phyloP scores from a whole-genome alignment of 768 basidiomycete genomes.

The Chalciporus chontae region DNA sequence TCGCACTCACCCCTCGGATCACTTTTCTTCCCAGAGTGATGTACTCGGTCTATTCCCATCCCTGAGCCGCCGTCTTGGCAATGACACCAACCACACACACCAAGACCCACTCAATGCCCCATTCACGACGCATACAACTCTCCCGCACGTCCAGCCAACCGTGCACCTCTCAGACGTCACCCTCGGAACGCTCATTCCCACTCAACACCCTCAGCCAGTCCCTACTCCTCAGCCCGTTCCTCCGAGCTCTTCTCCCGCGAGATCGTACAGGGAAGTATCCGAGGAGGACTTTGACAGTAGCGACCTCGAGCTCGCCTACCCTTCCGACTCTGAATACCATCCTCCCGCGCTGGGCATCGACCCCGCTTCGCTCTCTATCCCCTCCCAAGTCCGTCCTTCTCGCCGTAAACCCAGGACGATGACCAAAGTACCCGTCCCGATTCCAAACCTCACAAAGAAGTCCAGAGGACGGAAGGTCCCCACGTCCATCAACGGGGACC shows the following conservation, averaged over 20 bases:
- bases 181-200: background rate
- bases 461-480: conserved; percentile 49
- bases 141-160: conserved; percentile 13
- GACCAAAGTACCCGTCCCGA: conserved; percentile 38
- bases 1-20: background rate
- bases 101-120: background rate
- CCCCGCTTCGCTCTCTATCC: conserved; percentile 8
- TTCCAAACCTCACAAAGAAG: conserved; percentile 50
- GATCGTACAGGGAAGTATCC: background rate
- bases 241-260: conserved; percentile 3
- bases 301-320: conserved; percentile 14
- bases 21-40: background rate
- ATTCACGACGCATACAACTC: background rate
- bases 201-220: background rate
- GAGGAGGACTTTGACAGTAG: conserved; percentile 19
- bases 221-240: background rate
- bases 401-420: conserved; percentile 23
- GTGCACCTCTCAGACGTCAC: conserved; percentile 24
- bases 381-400: conserved; percentile 10
- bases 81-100: background rate
- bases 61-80: conserved; percentile 6
- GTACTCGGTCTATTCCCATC: conserved; percentile 12
- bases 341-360: conserved; percentile 10
- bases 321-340: conserved; percentile 24
- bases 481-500: conserved; percentile 24